Base-by-base conservation (phyloP, 768 basidiomycete genomes). In the Galerina sulciceps region DNA sequence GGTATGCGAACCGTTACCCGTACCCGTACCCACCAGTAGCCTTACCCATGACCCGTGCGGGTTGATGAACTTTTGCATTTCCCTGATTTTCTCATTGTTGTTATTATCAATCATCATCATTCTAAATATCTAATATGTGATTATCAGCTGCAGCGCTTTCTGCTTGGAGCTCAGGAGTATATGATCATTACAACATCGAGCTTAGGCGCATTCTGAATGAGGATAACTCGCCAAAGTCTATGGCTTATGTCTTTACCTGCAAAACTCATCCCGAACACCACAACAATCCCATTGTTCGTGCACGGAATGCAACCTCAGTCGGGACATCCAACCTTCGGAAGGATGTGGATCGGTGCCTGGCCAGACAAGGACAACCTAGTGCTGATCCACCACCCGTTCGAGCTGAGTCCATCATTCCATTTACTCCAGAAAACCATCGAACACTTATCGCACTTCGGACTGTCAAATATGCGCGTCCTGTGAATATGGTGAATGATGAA, bases 401-500 rank as follows among this genome's bases (percentile, higher is more conserved):
- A n/a, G n/a, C 14, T 10, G 13, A 38, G 37, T 35, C 6, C 35
- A 31, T 40, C 14, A 14, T 59, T 49, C 48, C 44, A 20, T 71
- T 68, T 45, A 48, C 57, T 18, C 34, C 48, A 26, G 63, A 54
- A 1, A 50, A 51, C 11, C 70, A 73, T 42, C 61, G 65, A 35
- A 67, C 66, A 5, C 44, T 74, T 10, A 61, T 74, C 44, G 71
- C 68, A 3, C 45, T 74, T 56, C 55, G 65, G 2, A 68, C 60
- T 52, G 69, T 73, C 6, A 63, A 51, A 15, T 53, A 54, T 37
- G 42, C 55, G 14, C 60, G 59, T 1, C 73, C 71, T 3, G 71
- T 73, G 47, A 72, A 71, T 51, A 49, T 47, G 17, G 62, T 75
- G 10, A n/a, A 45, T 36, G 75, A 76, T 63, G 56, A 62, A n/a